Evolutionary conservation across 1,284 basidiomycete genomes (phyloP).

Genomic region (Pascua guehoae): DNA sequence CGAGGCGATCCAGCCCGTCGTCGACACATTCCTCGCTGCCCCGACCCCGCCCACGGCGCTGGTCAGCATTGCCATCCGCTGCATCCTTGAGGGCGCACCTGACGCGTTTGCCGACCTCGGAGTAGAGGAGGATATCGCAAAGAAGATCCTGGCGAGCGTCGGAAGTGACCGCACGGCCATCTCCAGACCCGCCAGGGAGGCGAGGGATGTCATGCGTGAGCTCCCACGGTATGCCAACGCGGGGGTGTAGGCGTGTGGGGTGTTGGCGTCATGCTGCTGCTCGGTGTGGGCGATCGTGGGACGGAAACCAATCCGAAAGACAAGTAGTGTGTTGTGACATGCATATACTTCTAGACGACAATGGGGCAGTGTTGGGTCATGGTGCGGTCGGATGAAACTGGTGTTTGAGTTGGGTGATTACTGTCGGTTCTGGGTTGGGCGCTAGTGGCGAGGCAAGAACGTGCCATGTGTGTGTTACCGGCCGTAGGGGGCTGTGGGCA

Average conservation of each 20-base stretch:
- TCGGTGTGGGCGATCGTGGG: no score
- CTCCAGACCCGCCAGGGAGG: conserved; percentile 77
- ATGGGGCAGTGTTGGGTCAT: no score
- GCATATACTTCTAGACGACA: no score
- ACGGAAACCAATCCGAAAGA: no score
- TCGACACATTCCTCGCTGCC: conserved; percentile 52
- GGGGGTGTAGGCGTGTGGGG: conserved; percentile 26
- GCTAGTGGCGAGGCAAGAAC: no score
- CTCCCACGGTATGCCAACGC: conserved; percentile 33
- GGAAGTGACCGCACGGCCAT: conserved; percentile 70
- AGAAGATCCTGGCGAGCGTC: conserved; percentile 69
- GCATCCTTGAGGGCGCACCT: conserved; percentile 56
- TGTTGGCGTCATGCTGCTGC: no score
- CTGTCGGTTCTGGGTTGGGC: no score
- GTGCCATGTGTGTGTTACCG: no score
- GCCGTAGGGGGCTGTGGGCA: no score
- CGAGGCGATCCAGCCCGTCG: conserved; percentile 63
- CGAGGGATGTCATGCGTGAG: conserved; percentile 67
- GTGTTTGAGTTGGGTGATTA: no score
- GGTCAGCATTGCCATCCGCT: conserved; percentile 63
- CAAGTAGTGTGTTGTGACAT: no score
- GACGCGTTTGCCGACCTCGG: conserved; percentile 64
- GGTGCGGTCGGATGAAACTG: no score
- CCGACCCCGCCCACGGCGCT: conserved; percentile 42
- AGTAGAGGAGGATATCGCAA: conserved; percentile 60